Evolutionary conservation across 2,329 filamentous ascomycete genomes (phyloP).

Genomic region (Pestalotiopsis sp.): DNA sequence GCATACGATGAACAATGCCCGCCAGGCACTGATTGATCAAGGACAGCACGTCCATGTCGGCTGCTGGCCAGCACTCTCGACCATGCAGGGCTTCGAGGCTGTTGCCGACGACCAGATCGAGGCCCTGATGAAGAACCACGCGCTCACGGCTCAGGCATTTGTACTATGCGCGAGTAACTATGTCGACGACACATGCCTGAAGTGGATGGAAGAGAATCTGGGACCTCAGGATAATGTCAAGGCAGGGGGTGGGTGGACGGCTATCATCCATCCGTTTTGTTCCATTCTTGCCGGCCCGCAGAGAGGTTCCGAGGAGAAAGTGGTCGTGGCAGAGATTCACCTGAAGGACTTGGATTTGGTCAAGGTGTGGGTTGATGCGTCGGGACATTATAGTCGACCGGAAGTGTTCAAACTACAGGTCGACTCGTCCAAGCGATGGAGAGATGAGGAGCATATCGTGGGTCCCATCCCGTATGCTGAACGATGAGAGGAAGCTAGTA

Average conservation of each 20-base stretch:
- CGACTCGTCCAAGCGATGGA: slow-evolving; percentile 14
- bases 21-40: slow-evolving; percentile 32
- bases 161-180: slow-evolving; percentile 45
- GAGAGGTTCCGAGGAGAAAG: slow-evolving; percentile 25
- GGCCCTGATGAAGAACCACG: slow-evolving; percentile 48
- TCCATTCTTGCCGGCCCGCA: slow-evolving; percentile 29
- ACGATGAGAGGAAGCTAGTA: background rate
- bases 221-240: slow-evolving; percentile 32
- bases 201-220: slow-evolving; percentile 37
- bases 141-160: slow-evolving; percentile 46
- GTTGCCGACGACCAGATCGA: slow-evolving; percentile 47
- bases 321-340: slow-evolving; percentile 30
- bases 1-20: slow-evolving; percentile 32
- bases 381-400: slow-evolving; percentile 32
- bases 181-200: slow-evolving; percentile 42
- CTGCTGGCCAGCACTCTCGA: slow-evolving; percentile 33
- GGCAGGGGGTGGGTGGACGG: slow-evolving; percentile 31
- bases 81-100: slow-evolving; percentile 39
- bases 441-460: slow-evolving; percentile 3
- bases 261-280: slow-evolving; percentile 34
- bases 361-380: slow-evolving; percentile 33
- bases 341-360: slow-evolving; percentile 26
- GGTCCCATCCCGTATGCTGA: background rate
- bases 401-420: slow-evolving; percentile 27
- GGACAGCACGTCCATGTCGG: slow-evolving; percentile 32